These are phyloP conservation scores for Ophiostoma triangulosporum DNA, from an alignment of 2,329 filamentous ascomycete species.

Conservation along the genomic window DNA sequence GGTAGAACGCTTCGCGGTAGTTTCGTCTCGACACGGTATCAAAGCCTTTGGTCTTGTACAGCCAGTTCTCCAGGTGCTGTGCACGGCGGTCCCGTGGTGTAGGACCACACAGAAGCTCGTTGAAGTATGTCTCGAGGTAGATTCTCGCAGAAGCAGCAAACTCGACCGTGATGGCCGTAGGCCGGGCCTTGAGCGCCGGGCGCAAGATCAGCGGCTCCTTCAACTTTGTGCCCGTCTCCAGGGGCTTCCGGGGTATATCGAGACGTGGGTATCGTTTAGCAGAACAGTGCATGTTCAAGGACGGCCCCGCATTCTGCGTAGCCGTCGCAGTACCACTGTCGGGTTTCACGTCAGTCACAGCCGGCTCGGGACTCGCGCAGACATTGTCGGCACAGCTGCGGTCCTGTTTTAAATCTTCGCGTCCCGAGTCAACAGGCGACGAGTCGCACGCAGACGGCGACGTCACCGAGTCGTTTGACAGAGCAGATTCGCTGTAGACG, in stretches of 20 bases:
- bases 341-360: neutral
- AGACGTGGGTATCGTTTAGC: neutral
- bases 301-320: too few species aligned
- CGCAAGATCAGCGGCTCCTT: neutral
- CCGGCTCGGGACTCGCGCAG: neutral
- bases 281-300: neutral
- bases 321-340: too few species aligned
- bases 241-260: neutral
- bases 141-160: slow-evolving; percentile 69
- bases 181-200: slow-evolving; percentile 7
- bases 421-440: neutral
- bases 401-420: neutral
- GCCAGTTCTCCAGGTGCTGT: slow-evolving; percentile 46
- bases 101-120: slow-evolving; percentile 45
- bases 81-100: slow-evolving; percentile 48
- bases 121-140: slow-evolving; percentile 74
- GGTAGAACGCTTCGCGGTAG: slow-evolving; percentile 44
- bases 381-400: neutral
- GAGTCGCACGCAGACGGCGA: neutral
- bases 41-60: slow-evolving; percentile 42
- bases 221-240: neutral
- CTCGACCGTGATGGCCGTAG: slow-evolving; percentile 52
- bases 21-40: slow-evolving; percentile 39
- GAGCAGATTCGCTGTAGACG: neutral
- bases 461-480: neutral